Conservation (phyloP, 352 stramenopile genomes). For the Phytophthora hibernalis region DNA sequence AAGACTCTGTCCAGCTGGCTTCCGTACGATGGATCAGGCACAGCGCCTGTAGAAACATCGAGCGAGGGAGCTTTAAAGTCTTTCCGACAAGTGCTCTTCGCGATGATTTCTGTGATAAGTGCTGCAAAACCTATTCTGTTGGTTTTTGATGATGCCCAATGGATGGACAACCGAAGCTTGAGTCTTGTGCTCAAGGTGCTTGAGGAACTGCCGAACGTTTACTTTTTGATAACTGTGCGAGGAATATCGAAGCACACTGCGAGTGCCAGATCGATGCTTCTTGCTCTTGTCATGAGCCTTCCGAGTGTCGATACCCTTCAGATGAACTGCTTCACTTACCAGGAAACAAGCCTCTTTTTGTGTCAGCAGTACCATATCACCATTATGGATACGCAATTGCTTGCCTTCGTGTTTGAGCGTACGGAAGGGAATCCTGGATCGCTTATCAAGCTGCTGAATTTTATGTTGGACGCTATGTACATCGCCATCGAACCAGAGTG, state of each 20-base stretch:
- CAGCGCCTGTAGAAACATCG: constrained; percentile 11
- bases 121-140: constrained; percentile 66
- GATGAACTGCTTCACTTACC: constrained; percentile 64
- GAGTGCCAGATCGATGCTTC: constrained; percentile 46
- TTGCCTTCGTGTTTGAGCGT: constrained; percentile 73
- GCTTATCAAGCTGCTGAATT: constrained; percentile 71
- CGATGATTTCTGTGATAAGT: constrained; percentile 61
- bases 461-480: constrained; percentile 75
- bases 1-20: constrained; percentile 58
- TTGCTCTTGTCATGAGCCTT: constrained; percentile 36
- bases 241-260: constrained; percentile 41
- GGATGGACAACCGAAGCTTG: constrained; percentile 76
- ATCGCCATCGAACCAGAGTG: constrained; percentile 56
- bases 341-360: constrained; percentile 76
- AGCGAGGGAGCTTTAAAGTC: constrained; percentile 56
- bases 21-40: constrained; percentile 38
- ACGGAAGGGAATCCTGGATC: constrained; percentile 75
- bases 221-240: constrained; percentile 60
- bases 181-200: constrained; percentile 65
- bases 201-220: constrained; percentile 64
- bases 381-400: constrained; percentile 83
- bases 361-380: constrained; percentile 82
- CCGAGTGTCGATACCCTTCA: constrained; percentile 39
- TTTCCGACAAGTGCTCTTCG: constrained; percentile 63
- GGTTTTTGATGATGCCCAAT: constrained; percentile 79